phyloP scores from a whole-genome alignment of 75 land plant genomes.

The Pinus tabuliformis region DNA sequence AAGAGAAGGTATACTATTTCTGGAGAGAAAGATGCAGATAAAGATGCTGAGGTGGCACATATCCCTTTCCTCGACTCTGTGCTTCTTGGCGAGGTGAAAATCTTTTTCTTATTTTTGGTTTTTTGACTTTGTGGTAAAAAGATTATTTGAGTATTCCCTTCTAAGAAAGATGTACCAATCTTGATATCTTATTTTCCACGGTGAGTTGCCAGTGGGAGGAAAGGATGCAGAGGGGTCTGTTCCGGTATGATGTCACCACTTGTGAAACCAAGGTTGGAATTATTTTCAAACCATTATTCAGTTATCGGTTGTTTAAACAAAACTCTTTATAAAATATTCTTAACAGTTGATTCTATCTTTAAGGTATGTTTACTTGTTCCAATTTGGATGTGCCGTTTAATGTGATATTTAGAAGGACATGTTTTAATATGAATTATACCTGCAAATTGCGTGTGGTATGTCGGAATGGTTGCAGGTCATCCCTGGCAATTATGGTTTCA shows the following conservation, averaged over 20 bases:
- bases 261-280: slow-evolving; percentile 87
- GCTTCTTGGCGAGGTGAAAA: slow-evolving; percentile 65
- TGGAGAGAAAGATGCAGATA: slow-evolving; percentile 3
- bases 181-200: no score
- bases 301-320: background rate
- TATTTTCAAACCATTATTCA: slow-evolving; percentile 3
- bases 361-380: background rate
- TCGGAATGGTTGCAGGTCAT: slow-evolving; percentile 47
- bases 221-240: slow-evolving; percentile 70
- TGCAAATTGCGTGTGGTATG: background rate
- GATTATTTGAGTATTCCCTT: no score
- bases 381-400: background rate
- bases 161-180: no score
- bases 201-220: slow-evolving; percentile 81
- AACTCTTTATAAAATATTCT: background rate
- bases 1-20: slow-evolving; percentile 13
- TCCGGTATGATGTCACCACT: slow-evolving; percentile 93
- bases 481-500: slow-evolving; percentile 83
- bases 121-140: no score
- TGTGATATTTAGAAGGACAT: background rate
- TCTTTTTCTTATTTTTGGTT: no score
- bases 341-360: background rate
- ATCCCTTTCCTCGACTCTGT: slow-evolving; percentile 50
- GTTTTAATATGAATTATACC: background rate
- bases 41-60: slow-evolving; percentile 3